phyloP scores from a whole-genome alignment of 345 rosid species.

The Camelina hispida region DNA sequence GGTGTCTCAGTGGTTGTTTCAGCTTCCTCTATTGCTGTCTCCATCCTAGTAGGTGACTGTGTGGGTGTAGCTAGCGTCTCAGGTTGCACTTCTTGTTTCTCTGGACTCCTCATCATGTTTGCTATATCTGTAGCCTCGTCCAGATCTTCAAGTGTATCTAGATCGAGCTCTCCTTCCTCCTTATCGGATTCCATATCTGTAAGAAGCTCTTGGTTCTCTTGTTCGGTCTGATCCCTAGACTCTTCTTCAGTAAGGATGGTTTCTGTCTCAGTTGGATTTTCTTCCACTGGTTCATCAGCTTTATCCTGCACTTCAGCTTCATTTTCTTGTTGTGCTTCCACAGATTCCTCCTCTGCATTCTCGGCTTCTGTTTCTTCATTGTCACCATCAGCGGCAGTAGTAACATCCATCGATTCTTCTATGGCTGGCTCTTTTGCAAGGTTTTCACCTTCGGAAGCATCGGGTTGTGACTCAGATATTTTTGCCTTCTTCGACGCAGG shows the following conservation, averaged over 20 bases:
- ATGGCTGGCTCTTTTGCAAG: constrained; percentile 42
- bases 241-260: constrained; percentile 50
- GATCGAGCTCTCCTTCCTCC: constrained; percentile 86
- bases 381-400: constrained; percentile 52
- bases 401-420: constrained; percentile 60
- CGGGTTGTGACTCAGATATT: constrained; percentile 54
- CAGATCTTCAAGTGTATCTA: constrained; percentile 67
- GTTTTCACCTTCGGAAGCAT: constrained; percentile 47
- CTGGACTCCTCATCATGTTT: constrained; percentile 56
- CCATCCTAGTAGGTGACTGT: constrained; percentile 70
- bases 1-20: constrained; percentile 55
- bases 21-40: constrained; percentile 50
- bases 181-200: constrained; percentile 66
- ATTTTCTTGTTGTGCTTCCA: constrained; percentile 52
- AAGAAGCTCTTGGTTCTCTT: constrained; percentile 53
- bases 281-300: constrained; percentile 54
- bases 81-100: constrained; percentile 54
- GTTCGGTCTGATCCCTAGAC: constrained; percentile 54
- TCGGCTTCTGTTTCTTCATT: constrained; percentile 71
- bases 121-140: constrained; percentile 57
- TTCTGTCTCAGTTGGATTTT: constrained; percentile 55
- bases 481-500: constrained; percentile 69
- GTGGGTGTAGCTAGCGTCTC: constrained; percentile 57
- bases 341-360: constrained; percentile 52
- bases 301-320: constrained; percentile 53